Percentiles rank a stretch among this genome's conserved stretches.
These are phyloP conservation scores for Candida pseudoglaebosa DNA, from an alignment of 805 yeast genomes.

Conservation along the genomic window DNA sequence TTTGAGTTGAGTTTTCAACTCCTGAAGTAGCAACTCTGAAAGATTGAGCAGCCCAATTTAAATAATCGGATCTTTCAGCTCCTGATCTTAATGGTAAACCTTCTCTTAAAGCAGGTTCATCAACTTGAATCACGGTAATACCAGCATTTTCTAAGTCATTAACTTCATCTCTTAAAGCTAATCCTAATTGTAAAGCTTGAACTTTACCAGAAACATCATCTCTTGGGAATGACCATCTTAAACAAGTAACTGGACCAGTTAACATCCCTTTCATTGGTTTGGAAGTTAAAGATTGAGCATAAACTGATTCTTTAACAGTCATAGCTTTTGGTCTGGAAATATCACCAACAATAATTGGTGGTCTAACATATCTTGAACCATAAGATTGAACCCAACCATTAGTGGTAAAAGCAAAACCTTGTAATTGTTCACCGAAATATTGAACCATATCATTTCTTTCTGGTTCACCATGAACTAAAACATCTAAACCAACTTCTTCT, in stretches of 20 bases:
- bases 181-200: conserved; percentile 94
- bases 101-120: conserved; percentile 99
- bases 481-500: conserved; percentile 98
- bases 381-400: conserved; percentile 99
- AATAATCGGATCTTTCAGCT: conserved; percentile 92
- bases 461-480: conserved; percentile 99
- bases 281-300: conserved; percentile 93
- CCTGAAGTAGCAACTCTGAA: conserved; percentile 99
- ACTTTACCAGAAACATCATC: conserved; percentile 89
- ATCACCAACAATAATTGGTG: conserved; percentile 99
- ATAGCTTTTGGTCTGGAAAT: conserved; percentile 97
- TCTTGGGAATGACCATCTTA: conserved; percentile 99
- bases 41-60: conserved; percentile 98
- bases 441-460: conserved; percentile 99
- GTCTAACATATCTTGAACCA: conserved; percentile 99
- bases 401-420: conserved; percentile 97
- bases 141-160: conserved; percentile 98
- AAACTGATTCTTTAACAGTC: conserved; percentile 99
- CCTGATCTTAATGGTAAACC: conserved; percentile 99
- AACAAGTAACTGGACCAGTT: conserved; percentile 99
- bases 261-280: conserved; percentile 99
- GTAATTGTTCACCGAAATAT: conserved; percentile 98
- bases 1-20: conserved; percentile 91
- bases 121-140: conserved; percentile 96
- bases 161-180: conserved; percentile 98